Conservation (phyloP, 163 green algal species). For the Picocystis sp. region DNA sequence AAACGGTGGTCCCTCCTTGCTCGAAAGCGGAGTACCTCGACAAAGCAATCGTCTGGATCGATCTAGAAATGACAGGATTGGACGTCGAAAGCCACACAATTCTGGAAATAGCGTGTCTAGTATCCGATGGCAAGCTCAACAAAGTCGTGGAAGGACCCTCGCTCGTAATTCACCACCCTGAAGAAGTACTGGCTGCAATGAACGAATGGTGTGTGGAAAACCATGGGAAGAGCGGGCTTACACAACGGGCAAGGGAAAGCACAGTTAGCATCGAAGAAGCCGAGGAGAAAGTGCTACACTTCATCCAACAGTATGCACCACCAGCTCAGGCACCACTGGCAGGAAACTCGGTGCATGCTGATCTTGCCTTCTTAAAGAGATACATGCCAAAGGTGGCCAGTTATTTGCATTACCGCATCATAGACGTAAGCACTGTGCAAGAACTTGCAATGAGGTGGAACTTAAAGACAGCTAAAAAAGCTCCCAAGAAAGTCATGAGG, state of each 20-base stretch:
- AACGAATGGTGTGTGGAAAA: constrained; percentile 83
- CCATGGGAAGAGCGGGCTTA: constrained; percentile 66
- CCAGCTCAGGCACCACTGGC: constrained; percentile 36
- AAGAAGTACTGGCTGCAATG: constrained; percentile 63
- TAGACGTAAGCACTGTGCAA: constrained; percentile 66
- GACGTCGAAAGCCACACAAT: constrained; percentile 61
- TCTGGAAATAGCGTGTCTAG: constrained; percentile 74
- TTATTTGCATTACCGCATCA: constrained; percentile 63
- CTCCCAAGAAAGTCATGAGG: constrained; percentile 45
- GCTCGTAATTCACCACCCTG: constrained; percentile 64
- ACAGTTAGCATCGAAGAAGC: constrained; percentile 21
- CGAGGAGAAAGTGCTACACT: constrained; percentile 54
- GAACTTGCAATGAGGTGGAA: constrained; percentile 20
- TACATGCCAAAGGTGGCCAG: constrained; percentile 65
- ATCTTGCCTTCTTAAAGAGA: constrained; percentile 65
- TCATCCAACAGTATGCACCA: constrained; percentile 31
- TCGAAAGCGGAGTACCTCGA: constrained; percentile 1
- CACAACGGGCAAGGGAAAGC: not conserved
- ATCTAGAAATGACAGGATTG: constrained; percentile 88
- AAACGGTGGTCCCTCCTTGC: too few relatives aligned
- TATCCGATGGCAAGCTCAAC: constrained; percentile 61
- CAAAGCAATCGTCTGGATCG: constrained; percentile 71
- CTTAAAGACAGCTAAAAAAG: constrained; percentile 10
- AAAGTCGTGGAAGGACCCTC: constrained; percentile 47
- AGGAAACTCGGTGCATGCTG: constrained; percentile 77